Percentiles rank a stretch among this genome's conserved stretches.
phyloP scores from a whole-genome alignment of 2,329 filamentous ascomycete genomes.

The Clarireedia hainanense region DNA sequence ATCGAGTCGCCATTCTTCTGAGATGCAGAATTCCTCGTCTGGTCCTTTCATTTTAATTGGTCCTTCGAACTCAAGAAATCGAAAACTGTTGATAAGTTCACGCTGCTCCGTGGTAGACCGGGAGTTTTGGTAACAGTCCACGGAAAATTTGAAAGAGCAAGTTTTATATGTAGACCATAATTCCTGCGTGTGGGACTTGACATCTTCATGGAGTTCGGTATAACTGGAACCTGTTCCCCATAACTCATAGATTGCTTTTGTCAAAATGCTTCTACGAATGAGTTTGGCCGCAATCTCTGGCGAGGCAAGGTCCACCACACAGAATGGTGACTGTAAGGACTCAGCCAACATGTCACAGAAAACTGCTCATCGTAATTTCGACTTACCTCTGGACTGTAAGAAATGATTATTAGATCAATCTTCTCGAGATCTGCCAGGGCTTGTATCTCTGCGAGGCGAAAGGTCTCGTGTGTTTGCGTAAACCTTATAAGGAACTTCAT shows the following conservation, averaged over 20 bases:
- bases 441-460: conserved; percentile 75
- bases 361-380: too few relatives aligned
- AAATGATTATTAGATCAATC: conserved; percentile 63
- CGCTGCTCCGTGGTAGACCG: conserved; percentile 55
- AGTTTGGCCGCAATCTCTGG: conserved; percentile 57
- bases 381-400: conserved; percentile 67
- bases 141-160: conserved; percentile 70
- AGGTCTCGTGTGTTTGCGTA: conserved; percentile 83
- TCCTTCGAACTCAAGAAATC: conserved; percentile 70
- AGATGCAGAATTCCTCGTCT: conserved; percentile 68
- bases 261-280: conserved; percentile 70
- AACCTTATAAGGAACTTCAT: conserved; percentile 86
- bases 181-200: conserved; percentile 49
- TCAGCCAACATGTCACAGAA: too few relatives aligned
- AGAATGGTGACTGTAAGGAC: conserved; percentile 68
- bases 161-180: conserved; percentile 60
- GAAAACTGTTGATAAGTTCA: conserved; percentile 75
- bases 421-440: conserved; percentile 65
- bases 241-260: conserved; percentile 77
- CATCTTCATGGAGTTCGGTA: conserved; percentile 56
- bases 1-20: conserved; percentile 68
- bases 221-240: conserved; percentile 71
- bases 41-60: conserved; percentile 68
- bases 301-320: conserved; percentile 63
- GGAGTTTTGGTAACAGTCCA: conserved; percentile 77